These are phyloP conservation scores for Pseudocercospora vitis DNA, from an alignment of 2,329 filamentous ascomycete species.

Conservation along the genomic window DNA sequence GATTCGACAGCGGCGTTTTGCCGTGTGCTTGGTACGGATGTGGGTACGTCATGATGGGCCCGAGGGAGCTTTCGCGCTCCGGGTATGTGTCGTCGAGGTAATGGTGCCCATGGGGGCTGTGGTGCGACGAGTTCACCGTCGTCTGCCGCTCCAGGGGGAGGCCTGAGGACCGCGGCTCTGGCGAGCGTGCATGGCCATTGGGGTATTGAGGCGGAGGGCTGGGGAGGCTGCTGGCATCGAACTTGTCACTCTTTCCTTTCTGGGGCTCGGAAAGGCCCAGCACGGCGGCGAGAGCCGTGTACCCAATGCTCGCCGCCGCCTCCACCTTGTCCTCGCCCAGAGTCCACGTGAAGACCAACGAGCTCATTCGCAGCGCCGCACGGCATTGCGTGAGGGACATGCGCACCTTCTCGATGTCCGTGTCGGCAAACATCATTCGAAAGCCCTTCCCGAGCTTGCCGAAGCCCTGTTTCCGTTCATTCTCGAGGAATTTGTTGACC, in stretches of 20 bases:
- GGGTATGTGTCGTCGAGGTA: neutral
- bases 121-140: slow-evolving; percentile 1
- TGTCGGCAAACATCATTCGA: slow-evolving; percentile 63
- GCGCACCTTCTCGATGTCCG: slow-evolving; percentile 62
- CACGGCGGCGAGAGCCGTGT: slow-evolving; percentile 65
- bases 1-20: slow-evolving; percentile 14
- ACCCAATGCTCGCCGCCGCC: slow-evolving; percentile 64
- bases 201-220: slow-evolving; percentile 3
- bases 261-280: slow-evolving; percentile 47
- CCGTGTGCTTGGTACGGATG: slow-evolving; percentile 6
- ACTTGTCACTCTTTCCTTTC: neutral
- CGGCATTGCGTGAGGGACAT: slow-evolving; percentile 58
- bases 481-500: slow-evolving; percentile 61
- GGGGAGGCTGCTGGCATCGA: neutral
- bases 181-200: neutral
- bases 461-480: slow-evolving; percentile 62
- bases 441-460: slow-evolving; percentile 62
- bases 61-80: slow-evolving; percentile 1
- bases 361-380: slow-evolving; percentile 59
- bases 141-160: neutral
- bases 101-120: neutral
- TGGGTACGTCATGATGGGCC: neutral
- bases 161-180: neutral
- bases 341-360: slow-evolving; percentile 59
- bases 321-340: slow-evolving; percentile 59